Evolutionary conservation across 192 early-diverging fungal genomes (phyloP), one percentile per base, ranked within the genome.

Genomic region (Phlyctochytrium planicorne): DNA sequence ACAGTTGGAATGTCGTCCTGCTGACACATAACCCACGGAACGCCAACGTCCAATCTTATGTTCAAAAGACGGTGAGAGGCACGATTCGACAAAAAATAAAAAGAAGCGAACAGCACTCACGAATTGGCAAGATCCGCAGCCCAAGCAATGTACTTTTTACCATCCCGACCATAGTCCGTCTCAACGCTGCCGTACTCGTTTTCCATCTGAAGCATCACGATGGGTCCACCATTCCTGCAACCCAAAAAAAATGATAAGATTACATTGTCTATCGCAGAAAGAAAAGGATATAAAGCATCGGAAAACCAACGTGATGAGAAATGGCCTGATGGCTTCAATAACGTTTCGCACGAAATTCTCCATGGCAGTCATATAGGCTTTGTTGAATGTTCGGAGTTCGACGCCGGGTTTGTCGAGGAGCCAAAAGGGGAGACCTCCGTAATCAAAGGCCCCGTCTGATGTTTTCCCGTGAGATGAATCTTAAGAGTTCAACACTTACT

Each of bases 21-120:
- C 35, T 70, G 52, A 66, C 85, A 88, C 82, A 88, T 84, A 67
- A 88, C 66, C 87, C 87, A 88, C 24, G 84, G 87, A 52, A 86
- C 75, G 1, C 75, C 70, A 1, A 79, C 34, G 60, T 85, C 75
- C 56, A 70, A 34, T 3, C 40, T 47, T 47, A 14, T 20, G 20
- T 47, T 23, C 77, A 66, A 2, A 53, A 71, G 10, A 47, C 6
- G 40, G 10, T 6, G 6, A 47, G 34, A 62, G 55, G 24, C 68
- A n/a, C 30, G 65, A 68, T 3, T 47, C 27, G 65, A 40, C 25
- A 34, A 64, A 14, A 66, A 65, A 66, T 61, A 17, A 66, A 64
- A 20, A 4, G 6, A 66, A 20, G 4, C 14, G 53, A 59, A 25
- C 14, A 23, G 4, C 14, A 27, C 2, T 69, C n/a, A 53, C 64